Evolutionary conservation across 306 rosid species (phyloP).

Genomic region (Pachyrhizus erosus): DNA sequence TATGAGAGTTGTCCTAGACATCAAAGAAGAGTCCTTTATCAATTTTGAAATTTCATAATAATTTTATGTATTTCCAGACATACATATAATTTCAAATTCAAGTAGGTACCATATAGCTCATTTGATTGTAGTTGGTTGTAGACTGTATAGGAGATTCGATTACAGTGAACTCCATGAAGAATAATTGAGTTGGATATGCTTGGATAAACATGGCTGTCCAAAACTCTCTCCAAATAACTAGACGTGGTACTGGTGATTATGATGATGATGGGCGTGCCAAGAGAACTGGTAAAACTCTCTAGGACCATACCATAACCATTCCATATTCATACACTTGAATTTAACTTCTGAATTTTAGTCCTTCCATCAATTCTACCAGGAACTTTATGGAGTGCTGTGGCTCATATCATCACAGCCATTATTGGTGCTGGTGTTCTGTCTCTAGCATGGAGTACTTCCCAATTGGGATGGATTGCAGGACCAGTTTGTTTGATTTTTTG

Average conservation of each 20-base stretch:
- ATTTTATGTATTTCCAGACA: not conserved
- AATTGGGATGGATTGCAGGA: conserved; percentile 67
- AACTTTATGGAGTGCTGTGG: conserved; percentile 52
- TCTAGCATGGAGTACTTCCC: conserved; percentile 67
- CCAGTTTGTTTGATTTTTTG: conserved; percentile 49
- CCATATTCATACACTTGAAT: not conserved
- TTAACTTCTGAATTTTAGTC: conserved; percentile 32
- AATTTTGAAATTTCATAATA: not conserved
- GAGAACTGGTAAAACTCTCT: conserved; percentile 56
- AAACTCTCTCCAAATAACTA: conserved; percentile 50
- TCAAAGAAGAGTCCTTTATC: not conserved
- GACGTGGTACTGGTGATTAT: conserved; percentile 10
- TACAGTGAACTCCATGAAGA: not conserved
- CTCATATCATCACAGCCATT: conserved; percentile 71
- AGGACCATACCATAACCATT: conserved; percentile 16
- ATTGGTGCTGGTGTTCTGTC: conserved; percentile 72
- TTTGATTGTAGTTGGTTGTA: not conserved
- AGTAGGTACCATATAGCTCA: not conserved
- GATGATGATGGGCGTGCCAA: conserved; percentile 60
- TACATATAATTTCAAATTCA: not conserved
- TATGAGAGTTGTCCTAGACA: not conserved
- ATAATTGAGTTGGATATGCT: conserved; percentile 36
- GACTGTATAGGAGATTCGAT: conserved; percentile 7
- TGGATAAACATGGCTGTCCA: conserved; percentile 48
- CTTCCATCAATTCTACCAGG: conserved; percentile 45